Evolutionary conservation across 1,139 yeast species (phyloP).

Genomic region (Nakaseomyces delphensis): DNA sequence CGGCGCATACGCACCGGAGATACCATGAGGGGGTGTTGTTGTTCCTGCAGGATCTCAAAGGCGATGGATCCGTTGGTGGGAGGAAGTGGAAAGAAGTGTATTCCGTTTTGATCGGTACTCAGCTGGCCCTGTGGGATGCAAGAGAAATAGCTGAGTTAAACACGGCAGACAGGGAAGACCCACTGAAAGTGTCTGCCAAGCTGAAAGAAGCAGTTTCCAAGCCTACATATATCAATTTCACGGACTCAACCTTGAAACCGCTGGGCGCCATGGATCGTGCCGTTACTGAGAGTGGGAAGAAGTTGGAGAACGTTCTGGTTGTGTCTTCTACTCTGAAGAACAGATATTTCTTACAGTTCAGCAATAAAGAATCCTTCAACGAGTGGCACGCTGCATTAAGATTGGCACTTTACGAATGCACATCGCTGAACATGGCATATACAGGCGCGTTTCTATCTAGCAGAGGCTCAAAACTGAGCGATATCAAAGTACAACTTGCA

Average conservation of each 20-base stretch:
- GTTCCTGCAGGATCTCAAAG: conserved; percentile 61
- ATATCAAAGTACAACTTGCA: conserved; percentile 73
- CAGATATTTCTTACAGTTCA: conserved; percentile 71
- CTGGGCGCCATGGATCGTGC: conserved; percentile 67
- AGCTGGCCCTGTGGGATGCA: conserved; percentile 89
- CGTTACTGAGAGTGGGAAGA: conserved; percentile 76
- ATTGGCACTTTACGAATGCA: conserved; percentile 69
- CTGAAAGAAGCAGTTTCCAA: conserved; percentile 47
- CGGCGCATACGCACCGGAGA: conserved; percentile 66
- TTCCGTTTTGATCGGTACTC: conserved; percentile 85
- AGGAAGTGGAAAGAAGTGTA: conserved; percentile 88
- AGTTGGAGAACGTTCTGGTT: conserved; percentile 64
- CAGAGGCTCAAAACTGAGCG: conserved; percentile 77
- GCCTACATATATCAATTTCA: conserved; percentile 84
- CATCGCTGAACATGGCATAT: conserved; percentile 82
- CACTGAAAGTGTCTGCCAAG: conserved; percentile 39
- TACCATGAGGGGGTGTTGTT: conserved; percentile 68
- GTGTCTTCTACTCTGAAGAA: conserved; percentile 88
- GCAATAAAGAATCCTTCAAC: conserved; percentile 45
- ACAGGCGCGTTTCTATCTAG: conserved; percentile 89
- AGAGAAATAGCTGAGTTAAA: conserved; percentile 50
- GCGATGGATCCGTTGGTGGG: conserved; percentile 77
- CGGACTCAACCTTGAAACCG: conserved; percentile 83
- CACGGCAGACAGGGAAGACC: conserved; percentile 7
- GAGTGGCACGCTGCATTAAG: conserved; percentile 79